Percentiles rank a stretch among this genome's conserved stretches.
These are phyloP conservation scores for Naganishia albida DNA, from an alignment of 1,284 basidiomycete species.

Conservation along the genomic window DNA sequence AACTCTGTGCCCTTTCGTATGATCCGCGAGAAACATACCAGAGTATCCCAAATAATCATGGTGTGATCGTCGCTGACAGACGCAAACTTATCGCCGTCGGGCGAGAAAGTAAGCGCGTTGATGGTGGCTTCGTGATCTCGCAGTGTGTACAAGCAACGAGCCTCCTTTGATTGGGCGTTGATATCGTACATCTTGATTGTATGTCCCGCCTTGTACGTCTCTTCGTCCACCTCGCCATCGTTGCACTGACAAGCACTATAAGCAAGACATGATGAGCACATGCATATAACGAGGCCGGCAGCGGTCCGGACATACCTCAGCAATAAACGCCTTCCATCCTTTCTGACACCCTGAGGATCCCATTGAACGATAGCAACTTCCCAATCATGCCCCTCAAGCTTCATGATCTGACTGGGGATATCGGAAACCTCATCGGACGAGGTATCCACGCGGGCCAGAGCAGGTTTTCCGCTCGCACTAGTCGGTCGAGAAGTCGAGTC, in stretches of 20 bases:
- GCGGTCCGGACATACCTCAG: conserved; percentile 14
- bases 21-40: conserved; percentile 26
- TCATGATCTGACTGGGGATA: conserved; percentile 26
- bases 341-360: conserved; percentile 28
- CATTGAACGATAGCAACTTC: conserved; percentile 33
- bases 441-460: background rate
- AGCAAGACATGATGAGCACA: background rate
- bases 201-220: conserved; percentile 27
- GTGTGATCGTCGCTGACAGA: conserved; percentile 33
- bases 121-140: conserved; percentile 29
- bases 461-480: conserved; percentile 12
- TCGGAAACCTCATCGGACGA: conserved; percentile 4
- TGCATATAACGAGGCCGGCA: too few species aligned
- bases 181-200: conserved; percentile 35
- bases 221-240: conserved; percentile 24
- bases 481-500: conserved; percentile 10
- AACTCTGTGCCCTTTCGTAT: background rate
- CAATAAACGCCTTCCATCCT: conserved; percentile 31
- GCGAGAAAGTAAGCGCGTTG: conserved; percentile 32
- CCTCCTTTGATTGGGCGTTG: conserved; percentile 15
- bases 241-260: conserved; percentile 23
- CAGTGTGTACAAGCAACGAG: conserved; percentile 32
- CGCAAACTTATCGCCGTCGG: conserved; percentile 31
- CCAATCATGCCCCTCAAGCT: conserved; percentile 31
- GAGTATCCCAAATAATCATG: conserved; percentile 51